These are phyloP conservation scores for Lachnellula occidentalis DNA, from an alignment of 2,329 filamentous ascomycete genomes.

Conservation along the genomic window DNA sequence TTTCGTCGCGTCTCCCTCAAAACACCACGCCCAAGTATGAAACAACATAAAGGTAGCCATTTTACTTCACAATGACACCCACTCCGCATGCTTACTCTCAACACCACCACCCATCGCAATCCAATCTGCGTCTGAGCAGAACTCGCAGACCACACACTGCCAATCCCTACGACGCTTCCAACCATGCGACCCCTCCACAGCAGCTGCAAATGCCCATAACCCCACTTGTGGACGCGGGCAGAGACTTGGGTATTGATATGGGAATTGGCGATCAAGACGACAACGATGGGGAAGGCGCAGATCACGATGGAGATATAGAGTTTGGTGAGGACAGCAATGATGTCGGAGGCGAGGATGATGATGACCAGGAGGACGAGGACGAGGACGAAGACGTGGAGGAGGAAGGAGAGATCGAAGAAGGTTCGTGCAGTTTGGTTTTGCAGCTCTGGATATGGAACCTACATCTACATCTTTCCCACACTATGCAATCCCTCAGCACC, in stretches of 20 bases:
- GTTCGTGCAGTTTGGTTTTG: slow-evolving; percentile 11
- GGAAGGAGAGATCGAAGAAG: slow-evolving; percentile 32
- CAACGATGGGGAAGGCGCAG: slow-evolving; percentile 17
- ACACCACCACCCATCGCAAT: not conserved
- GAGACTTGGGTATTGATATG: not conserved
- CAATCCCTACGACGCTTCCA: slow-evolving; percentile 2
- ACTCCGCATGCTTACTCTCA: not conserved
- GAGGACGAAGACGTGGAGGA: slow-evolving; percentile 34
- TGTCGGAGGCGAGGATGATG: slow-evolving; percentile 22
- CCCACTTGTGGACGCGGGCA: slow-evolving; percentile 8
- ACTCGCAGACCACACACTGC: not conserved
- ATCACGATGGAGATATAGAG: slow-evolving; percentile 23
- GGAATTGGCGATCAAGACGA: slow-evolving; percentile 7
- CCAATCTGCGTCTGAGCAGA: not conserved
- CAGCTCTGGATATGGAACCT: not conserved
- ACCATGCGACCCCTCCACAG: not conserved
- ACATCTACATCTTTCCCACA: not conserved
- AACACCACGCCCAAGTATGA: not conserved
- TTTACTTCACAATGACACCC: not conserved
- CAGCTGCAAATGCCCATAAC: slow-evolving; percentile 6
- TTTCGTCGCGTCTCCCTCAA: not conserved
- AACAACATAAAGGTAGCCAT: no score
- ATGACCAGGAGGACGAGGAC: slow-evolving; percentile 27
- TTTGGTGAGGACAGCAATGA: slow-evolving; percentile 5
- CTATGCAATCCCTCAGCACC: not conserved